Conservation (phyloP, 306 rosid species). For the Rosa lucieae region DNA sequence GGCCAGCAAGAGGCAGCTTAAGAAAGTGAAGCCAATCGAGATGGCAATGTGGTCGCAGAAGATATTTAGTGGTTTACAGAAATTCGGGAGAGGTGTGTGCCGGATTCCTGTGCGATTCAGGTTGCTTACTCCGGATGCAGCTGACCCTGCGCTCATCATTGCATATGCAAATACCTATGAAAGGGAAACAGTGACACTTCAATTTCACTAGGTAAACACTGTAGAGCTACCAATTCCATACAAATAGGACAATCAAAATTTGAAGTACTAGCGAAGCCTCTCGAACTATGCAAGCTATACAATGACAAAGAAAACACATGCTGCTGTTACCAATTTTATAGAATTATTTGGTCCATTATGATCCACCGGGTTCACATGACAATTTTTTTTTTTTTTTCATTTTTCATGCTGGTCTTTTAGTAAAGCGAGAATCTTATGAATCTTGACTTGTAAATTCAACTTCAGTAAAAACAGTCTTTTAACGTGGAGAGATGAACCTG, state of each 20-base stretch:
- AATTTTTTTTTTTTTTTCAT: not conserved
- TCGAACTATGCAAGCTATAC: not conserved
- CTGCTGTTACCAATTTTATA: not conserved
- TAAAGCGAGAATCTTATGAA: not conserved
- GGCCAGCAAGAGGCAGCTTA: slow-evolving; percentile 67
- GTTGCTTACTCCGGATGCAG: slow-evolving; percentile 81
- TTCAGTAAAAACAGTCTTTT: not conserved
- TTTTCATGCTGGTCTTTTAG: not conserved
- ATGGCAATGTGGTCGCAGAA: slow-evolving; percentile 88
- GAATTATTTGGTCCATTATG: not conserved
- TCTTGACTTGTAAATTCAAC: not conserved
- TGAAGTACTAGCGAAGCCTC: not conserved
- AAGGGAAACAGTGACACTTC: not conserved
- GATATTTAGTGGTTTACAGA: slow-evolving; percentile 65
- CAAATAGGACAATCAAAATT: not conserved
- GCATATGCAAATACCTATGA: slow-evolving; percentile 80
- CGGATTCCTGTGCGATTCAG: slow-evolving; percentile 81
- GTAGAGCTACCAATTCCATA: not conserved
- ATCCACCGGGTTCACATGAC: not conserved
- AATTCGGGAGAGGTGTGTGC: slow-evolving; percentile 71
- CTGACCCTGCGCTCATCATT: slow-evolving; percentile 87
- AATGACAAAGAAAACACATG: not conserved
- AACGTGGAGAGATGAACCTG: not conserved
- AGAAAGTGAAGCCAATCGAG: slow-evolving; percentile 83
- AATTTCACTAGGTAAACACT: not conserved